Conservation (phyloP, 2,329 filamentous ascomycete genomes). For the Cladophialophora exuberans region DNA sequence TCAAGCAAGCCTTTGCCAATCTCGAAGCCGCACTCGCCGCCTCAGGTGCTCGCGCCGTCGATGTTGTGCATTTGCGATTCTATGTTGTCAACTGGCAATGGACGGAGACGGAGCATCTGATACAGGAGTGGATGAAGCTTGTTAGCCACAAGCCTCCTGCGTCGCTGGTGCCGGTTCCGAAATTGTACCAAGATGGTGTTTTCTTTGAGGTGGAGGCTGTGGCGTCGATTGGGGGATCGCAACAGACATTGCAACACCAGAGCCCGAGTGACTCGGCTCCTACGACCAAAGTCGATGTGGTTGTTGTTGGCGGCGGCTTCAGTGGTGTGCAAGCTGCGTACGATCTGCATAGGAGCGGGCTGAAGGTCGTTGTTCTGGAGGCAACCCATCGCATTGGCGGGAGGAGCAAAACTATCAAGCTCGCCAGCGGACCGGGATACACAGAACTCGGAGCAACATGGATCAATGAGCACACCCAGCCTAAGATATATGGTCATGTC, state of each 20-base stretch:
- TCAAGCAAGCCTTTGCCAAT: no score
- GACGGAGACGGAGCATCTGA: no score
- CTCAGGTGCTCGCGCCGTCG: no score
- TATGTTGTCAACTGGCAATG: no score
- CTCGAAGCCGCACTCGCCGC: no score
- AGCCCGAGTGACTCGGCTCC: no score
- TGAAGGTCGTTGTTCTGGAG: conserved; percentile 51
- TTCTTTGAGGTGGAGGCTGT: not conserved
- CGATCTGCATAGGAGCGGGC: conserved; percentile 39
- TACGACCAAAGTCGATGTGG: no score
- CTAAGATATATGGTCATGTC: conserved; percentile 33
- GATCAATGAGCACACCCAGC: conserved; percentile 44
- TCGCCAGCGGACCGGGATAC: conserved; percentile 33
- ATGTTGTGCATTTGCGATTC: no score
- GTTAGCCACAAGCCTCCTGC: no score
- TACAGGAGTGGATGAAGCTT: no score
- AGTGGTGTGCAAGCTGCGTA: conserved; percentile 43
- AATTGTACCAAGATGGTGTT: not conserved
- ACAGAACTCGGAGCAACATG: conserved; percentile 41
- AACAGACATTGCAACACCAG: no score
- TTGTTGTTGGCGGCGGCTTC: conserved; percentile 53
- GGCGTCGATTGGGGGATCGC: no score
- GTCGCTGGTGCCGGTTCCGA: not conserved
- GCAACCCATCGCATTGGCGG: conserved; percentile 55
- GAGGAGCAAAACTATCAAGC: conserved; percentile 45